phyloP scores from a whole-genome alignment of 2,329 filamentous ascomycete genomes.

The Westerdykella aurantiaca region DNA sequence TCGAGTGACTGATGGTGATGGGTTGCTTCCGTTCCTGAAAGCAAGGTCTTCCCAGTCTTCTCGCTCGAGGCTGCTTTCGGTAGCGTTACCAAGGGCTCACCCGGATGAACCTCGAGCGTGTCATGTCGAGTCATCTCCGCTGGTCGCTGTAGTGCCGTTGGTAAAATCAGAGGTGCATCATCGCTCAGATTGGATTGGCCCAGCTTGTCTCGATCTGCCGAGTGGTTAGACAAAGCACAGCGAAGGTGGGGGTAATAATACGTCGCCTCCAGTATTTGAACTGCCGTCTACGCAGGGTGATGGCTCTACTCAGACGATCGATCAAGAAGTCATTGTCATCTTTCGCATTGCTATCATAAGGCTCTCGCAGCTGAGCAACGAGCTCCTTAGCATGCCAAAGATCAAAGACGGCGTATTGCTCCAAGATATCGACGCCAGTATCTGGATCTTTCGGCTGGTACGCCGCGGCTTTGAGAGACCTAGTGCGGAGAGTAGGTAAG shows the following conservation, averaged over 20 bases:
- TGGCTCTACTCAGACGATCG: slow-evolving; percentile 21
- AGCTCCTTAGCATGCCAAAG: slow-evolving; percentile 25
- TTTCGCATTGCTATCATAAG: slow-evolving; percentile 5
- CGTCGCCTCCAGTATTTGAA: slow-evolving; percentile 36
- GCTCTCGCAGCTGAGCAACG: slow-evolving; percentile 18
- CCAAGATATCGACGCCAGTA: slow-evolving; percentile 30
- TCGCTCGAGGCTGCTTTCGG: slow-evolving; percentile 24
- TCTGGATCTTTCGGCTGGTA: slow-evolving; percentile 32
- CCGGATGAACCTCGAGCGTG: slow-evolving; percentile 10
- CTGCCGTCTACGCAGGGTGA: slow-evolving; percentile 33
- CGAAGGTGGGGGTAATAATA: slow-evolving; percentile 2
- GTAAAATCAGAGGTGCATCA: slow-evolving; percentile 6
- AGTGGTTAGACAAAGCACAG: slow-evolving; percentile 1
- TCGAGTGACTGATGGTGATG: slow-evolving; percentile 34
- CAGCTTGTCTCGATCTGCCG: slow-evolving; percentile 30
- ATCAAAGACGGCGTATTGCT: slow-evolving; percentile 29
- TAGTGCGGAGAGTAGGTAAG: slow-evolving; percentile 28
- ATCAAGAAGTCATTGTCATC: slow-evolving; percentile 19
- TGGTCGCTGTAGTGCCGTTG: slow-evolving; percentile 4
- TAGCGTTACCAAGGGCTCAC: slow-evolving; percentile 2
- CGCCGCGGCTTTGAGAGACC: slow-evolving; percentile 32
- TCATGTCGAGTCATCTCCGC: slow-evolving; percentile 9
- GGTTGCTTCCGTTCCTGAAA: slow-evolving; percentile 36
- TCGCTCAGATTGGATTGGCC: slow-evolving; percentile 19
- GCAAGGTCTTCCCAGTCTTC: slow-evolving; percentile 27